Conservation (phyloP, 768 basidiomycete species). For the Boletus rubropictus region DNA sequence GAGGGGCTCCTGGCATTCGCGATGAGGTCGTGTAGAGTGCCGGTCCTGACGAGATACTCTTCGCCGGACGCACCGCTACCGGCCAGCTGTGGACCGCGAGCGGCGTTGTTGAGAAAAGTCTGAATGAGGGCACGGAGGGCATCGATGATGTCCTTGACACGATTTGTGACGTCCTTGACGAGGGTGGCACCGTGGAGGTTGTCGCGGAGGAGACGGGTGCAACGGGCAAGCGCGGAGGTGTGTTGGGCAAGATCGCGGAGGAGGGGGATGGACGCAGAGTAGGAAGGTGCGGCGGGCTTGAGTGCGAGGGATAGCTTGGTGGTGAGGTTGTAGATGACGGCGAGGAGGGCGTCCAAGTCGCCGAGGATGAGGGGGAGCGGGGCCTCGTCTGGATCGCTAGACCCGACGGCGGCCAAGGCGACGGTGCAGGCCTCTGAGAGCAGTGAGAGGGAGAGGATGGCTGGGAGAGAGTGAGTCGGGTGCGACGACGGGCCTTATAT, state of each 20-base stretch:
- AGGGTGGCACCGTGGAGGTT: slow-evolving; percentile 43
- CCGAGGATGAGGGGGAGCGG: slow-evolving; percentile 38
- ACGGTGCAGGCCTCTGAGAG: slow-evolving; percentile 17
- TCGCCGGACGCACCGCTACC: slow-evolving; percentile 25
- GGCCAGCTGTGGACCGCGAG: slow-evolving; percentile 12
- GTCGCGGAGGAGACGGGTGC: slow-evolving; percentile 39
- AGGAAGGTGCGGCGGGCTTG: slow-evolving; percentile 51
- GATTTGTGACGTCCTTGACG: slow-evolving; percentile 36
- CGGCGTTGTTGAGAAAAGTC: slow-evolving; percentile 37
- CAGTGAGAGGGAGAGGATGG: slow-evolving; percentile 9
- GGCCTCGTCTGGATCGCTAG: background rate
- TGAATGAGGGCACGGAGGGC: slow-evolving; percentile 42
- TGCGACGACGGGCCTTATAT: background rate
- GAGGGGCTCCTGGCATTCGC: slow-evolving; percentile 40
- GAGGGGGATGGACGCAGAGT: slow-evolving; percentile 44
- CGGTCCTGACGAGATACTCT: slow-evolving; percentile 53
- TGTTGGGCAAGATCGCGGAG: slow-evolving; percentile 50
- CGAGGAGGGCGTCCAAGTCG: slow-evolving; percentile 54
- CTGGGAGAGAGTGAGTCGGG: background rate
- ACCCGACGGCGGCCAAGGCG: slow-evolving; percentile 11
- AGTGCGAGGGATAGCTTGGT: slow-evolving; percentile 62
- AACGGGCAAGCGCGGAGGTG: slow-evolving; percentile 46
- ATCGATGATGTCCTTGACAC: slow-evolving; percentile 39
- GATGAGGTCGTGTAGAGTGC: slow-evolving; percentile 57
- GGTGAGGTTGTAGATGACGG: slow-evolving; percentile 48